These are phyloP conservation scores for Sarocladiaceae sp. DNA, from an alignment of 2,329 filamentous ascomycete genomes.

Conservation along the genomic window DNA sequence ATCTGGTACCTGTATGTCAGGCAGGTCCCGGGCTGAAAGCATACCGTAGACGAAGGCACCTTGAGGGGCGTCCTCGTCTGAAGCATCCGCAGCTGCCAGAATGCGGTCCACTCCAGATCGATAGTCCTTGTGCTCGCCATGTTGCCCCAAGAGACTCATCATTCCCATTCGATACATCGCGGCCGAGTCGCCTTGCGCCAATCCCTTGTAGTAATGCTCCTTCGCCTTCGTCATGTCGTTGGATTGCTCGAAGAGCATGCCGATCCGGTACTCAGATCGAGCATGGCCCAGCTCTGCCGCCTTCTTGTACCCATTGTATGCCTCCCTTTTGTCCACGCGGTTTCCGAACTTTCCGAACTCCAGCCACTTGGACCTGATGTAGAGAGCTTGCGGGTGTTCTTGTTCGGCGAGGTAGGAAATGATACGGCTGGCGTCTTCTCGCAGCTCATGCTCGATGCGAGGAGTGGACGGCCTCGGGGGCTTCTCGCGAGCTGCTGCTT, in stretches of 20 bases:
- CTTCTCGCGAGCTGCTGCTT: conserved; percentile 67
- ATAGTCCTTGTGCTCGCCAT: conserved; percentile 82
- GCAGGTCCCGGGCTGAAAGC: conserved; percentile 84
- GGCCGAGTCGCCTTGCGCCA: conserved; percentile 78
- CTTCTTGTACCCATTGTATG: conserved; percentile 78
- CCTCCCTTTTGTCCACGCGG: conserved; percentile 89
- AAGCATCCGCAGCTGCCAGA: conserved; percentile 73
- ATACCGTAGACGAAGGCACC: conserved; percentile 95
- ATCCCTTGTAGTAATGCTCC: conserved; percentile 81
- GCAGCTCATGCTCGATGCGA: conserved; percentile 81
- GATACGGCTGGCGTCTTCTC: conserved; percentile 85
- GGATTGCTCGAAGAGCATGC: conserved; percentile 95
- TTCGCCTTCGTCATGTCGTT: conserved; percentile 90
- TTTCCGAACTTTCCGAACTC: conserved; percentile 96
- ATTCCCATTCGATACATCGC: conserved; percentile 85
- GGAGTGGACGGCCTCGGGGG: conserved; percentile 69
- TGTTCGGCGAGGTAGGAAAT: conserved; percentile 87
- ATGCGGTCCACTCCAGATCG: conserved; percentile 76
- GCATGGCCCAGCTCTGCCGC: conserved; percentile 85
- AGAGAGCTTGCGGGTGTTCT: conserved; percentile 87
- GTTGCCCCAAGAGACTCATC: conserved; percentile 95
- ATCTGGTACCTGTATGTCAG: conserved; percentile 80
- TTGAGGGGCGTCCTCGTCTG: conserved; percentile 95
- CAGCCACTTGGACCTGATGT: conserved; percentile 93
- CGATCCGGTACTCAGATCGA: conserved; percentile 91